Evolutionary conservation across 495 filamentous ascomycete species (phyloP).

Genomic region (Lasiosphaeriaceae sp.): DNA sequence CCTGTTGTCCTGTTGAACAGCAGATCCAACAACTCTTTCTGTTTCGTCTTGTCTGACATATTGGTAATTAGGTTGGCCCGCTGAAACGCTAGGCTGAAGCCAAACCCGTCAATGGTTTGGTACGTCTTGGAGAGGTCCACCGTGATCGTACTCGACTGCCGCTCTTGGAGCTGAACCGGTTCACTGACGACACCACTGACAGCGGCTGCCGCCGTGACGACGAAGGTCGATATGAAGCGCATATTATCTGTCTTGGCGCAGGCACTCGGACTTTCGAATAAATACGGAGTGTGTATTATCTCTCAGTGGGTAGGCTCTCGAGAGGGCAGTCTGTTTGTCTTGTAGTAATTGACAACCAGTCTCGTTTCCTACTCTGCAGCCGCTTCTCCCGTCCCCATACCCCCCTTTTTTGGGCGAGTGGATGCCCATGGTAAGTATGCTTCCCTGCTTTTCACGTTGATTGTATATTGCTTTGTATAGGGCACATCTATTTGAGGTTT

Average conservation of each 20-base stretch:
- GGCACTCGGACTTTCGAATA: not conserved
- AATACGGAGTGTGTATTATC: too few relatives aligned
- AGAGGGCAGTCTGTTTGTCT: too few relatives aligned
- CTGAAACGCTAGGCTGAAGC: constrained; percentile 51
- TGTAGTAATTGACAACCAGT: too few relatives aligned
- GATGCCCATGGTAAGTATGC: not conserved
- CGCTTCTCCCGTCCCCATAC: not conserved
- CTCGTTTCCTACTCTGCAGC: too few relatives aligned
- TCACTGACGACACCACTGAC: not conserved
- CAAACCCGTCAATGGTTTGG: constrained; percentile 51
- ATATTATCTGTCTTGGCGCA: not conserved
- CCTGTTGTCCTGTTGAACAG: constrained; percentile 50
- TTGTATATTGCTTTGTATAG: not conserved
- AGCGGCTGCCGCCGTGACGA: constrained; percentile 16
- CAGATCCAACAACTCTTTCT: constrained; percentile 43
- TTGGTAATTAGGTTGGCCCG: constrained; percentile 50
- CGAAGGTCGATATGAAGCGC: constrained; percentile 10
- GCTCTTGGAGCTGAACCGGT: constrained; percentile 13
- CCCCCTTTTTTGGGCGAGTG: not conserved
- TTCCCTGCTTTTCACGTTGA: not conserved
- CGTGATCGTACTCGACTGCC: constrained; percentile 35
- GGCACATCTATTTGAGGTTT: not conserved
- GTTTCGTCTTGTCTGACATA: constrained; percentile 41
- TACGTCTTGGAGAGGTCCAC: constrained; percentile 39
- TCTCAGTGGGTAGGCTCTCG: too few relatives aligned